These are phyloP conservation scores for Leishmania aethiopica DNA, from an alignment of 208 protist genomes.

Conservation along the genomic window DNA sequence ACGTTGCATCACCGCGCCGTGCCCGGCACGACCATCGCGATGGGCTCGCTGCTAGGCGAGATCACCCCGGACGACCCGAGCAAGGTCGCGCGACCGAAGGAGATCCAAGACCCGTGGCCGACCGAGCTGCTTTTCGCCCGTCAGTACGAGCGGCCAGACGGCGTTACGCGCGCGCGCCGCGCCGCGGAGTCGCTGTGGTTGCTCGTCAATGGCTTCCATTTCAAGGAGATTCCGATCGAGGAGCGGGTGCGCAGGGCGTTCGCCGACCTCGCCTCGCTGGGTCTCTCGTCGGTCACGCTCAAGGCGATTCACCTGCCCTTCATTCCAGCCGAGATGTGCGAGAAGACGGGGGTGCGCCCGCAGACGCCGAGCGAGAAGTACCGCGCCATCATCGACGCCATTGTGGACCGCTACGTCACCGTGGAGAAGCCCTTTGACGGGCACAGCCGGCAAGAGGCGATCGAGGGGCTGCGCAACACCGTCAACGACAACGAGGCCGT, in stretches of 20 bases:
- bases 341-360: conserved; percentile 14
- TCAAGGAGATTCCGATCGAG: conserved; percentile 56
- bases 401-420: conserved; percentile 75
- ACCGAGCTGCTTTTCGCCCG: conserved; percentile 43
- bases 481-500: conserved; percentile 43
- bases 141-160: conserved; percentile 65
- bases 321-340: conserved; percentile 23
- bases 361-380: conserved; percentile 72
- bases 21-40: conserved; percentile 92
- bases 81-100: conserved; percentile 67
- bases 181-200: conserved; percentile 75
- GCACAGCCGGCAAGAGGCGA: conserved; percentile 67
- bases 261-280: conserved; percentile 67
- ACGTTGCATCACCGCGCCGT: conserved; percentile 70
- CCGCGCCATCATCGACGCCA: conserved; percentile 45
- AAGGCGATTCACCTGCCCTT: conserved; percentile 51
- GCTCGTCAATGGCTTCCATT: conserved; percentile 74
- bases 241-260: conserved; percentile 52
- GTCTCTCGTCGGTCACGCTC: conserved; percentile 70
- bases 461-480: conserved; percentile 59
- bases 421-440: conserved; percentile 75
- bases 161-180: conserved; percentile 55
- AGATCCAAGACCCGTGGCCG: conserved; percentile 75
- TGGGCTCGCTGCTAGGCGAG: conserved; percentile 93
- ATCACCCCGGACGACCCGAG: conserved; percentile 94